Conservation (phyloP, 306 rosid genomes). For the Prunus dulcis region DNA sequence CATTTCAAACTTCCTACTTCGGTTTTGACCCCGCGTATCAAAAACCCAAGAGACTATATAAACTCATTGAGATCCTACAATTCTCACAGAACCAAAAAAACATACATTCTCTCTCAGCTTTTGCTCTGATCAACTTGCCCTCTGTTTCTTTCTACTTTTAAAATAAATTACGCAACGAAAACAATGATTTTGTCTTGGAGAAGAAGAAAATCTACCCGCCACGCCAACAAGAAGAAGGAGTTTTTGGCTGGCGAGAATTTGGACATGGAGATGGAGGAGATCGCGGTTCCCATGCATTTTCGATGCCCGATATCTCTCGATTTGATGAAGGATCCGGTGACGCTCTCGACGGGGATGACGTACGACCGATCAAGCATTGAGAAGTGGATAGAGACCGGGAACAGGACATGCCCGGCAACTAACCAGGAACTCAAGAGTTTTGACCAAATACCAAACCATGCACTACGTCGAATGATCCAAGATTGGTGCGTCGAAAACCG, state of each 20-base stretch:
- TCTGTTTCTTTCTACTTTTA: not conserved
- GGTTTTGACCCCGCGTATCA: constrained; percentile 43
- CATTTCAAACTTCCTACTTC: not conserved
- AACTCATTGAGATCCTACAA: not conserved
- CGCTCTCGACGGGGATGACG: constrained; percentile 68
- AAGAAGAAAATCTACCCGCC: constrained; percentile 41
- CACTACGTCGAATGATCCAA: constrained; percentile 66
- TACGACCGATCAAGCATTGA: constrained; percentile 84
- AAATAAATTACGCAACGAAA: not conserved
- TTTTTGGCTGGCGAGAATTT: constrained; percentile 20
- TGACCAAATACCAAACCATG: constrained; percentile 72
- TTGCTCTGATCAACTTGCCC: constrained; percentile 13
- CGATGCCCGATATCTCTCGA: constrained; percentile 78
- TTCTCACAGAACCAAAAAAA: not conserved
- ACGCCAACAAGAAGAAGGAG: constrained; percentile 31
- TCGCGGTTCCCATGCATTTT: constrained; percentile 57
- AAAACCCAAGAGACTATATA: not conserved
- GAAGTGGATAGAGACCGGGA: constrained; percentile 71
- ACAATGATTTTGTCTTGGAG: constrained; percentile 72
- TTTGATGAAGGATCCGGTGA: constrained; percentile 83
- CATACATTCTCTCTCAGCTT: not conserved
- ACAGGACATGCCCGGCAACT: constrained; percentile 68
- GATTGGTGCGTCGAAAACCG: constrained; percentile 81
- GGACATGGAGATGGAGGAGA: constrained; percentile 44
- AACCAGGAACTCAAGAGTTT: constrained; percentile 42